phyloP scores from a whole-genome alignment of 768 basidiomycete species.

The Lentinus brumalis region DNA sequence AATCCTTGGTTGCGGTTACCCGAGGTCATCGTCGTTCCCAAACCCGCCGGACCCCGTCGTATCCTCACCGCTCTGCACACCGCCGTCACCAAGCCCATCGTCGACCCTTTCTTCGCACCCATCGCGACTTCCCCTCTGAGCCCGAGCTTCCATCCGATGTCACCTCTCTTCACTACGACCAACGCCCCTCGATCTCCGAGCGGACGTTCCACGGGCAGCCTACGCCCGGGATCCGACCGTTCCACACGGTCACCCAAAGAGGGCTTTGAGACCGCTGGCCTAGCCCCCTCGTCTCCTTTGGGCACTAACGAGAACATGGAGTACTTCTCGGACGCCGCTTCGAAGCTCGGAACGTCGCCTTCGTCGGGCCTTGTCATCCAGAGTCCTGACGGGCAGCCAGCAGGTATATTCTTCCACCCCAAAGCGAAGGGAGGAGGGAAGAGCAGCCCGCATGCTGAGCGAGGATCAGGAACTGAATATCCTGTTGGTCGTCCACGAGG shows the following conservation, averaged over 20 bases:
- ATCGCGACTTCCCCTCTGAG: constrained; percentile 90
- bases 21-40: constrained; percentile 96
- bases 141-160: constrained; percentile 58
- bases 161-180: constrained; percentile 43
- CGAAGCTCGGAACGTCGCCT: constrained; percentile 71
- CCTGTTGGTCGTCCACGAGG: constrained; percentile 10
- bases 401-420: constrained; percentile 97
- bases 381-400: constrained; percentile 88
- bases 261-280: constrained; percentile 37
- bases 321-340: constrained; percentile 69
- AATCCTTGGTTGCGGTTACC: constrained; percentile 55
- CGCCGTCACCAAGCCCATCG: constrained; percentile 78
- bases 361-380: constrained; percentile 89
- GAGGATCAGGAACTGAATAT: neutral
- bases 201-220: constrained; percentile 47
- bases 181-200: constrained; percentile 44
- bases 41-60: constrained; percentile 93
- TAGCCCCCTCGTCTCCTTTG: constrained; percentile 69
- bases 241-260: constrained; percentile 59
- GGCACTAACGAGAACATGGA: constrained; percentile 73
- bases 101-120: constrained; percentile 93
- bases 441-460: constrained; percentile 21
- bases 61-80: constrained; percentile 92
- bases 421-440: constrained; percentile 28
- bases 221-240: constrained; percentile 63